Conservation (phyloP, 257 asterid genomes). For the Marsdenia floribunda region DNA sequence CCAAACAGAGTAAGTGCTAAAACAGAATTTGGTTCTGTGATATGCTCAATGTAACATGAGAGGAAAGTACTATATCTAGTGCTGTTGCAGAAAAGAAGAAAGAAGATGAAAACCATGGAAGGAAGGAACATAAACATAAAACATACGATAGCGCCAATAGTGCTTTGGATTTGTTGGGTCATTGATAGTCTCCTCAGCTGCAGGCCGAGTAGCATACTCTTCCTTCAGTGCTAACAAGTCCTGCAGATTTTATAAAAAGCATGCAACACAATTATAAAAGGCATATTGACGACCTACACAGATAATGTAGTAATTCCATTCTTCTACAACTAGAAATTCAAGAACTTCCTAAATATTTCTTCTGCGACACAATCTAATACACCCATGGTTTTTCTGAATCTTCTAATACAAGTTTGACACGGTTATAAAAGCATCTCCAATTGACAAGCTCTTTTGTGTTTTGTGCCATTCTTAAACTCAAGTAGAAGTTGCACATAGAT, state of each 20-base stretch:
- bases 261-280: neutral
- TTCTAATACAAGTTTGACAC: neutral
- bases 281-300: neutral
- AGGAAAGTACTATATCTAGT: neutral
- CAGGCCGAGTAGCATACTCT: slow-evolving; percentile 78
- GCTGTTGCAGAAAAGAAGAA: neutral
- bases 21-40: neutral
- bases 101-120: neutral
- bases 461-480: neutral
- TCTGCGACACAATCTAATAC: too few relatives aligned
- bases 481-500: neutral
- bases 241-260: slow-evolving; percentile 29
- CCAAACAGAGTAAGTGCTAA: neutral
- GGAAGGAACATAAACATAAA: slow-evolving; percentile 12
- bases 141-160: slow-evolving; percentile 87
- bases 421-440: neutral
- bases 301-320: neutral
- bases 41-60: neutral
- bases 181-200: slow-evolving; percentile 87
- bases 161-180: slow-evolving; percentile 97
- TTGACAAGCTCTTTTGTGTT: neutral
- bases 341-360: too few relatives aligned
- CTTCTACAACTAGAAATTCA: neutral
- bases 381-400: too few relatives aligned
- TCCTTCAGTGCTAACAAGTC: slow-evolving; percentile 86